A percentile compares a stretch with the other conserved stretches of the same genome.
These are phyloP conservation scores for Endocladia muricata DNA, from an alignment of 31 red algal genomes.

Conservation along the genomic window DNA sequence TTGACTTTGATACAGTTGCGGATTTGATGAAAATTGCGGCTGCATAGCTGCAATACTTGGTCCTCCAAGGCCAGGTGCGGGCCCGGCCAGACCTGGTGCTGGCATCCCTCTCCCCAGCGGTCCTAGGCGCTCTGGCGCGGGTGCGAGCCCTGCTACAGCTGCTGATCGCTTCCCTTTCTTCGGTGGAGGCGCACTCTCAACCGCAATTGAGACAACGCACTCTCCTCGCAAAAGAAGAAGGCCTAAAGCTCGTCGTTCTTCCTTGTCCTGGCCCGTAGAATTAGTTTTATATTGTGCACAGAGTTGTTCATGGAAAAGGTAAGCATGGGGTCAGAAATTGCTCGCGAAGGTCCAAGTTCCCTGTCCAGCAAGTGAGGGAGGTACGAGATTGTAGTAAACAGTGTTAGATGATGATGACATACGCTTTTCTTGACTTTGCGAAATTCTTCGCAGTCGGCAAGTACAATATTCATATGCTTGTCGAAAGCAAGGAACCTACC, in stretches of 20 bases:
- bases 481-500: conserved; percentile 91
- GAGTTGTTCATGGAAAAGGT: too few relatives aligned
- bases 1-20: conserved; percentile 38
- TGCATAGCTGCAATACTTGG: conserved; percentile 41
- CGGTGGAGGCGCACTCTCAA: conserved; percentile 72
- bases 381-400: neutral
- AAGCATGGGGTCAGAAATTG: too few relatives aligned
- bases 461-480: conserved; percentile 97
- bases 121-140: conserved; percentile 13
- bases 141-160: conserved; percentile 41
- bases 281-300: too few relatives aligned
- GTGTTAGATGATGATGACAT: conserved; percentile 2
- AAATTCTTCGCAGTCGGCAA: conserved; percentile 78
- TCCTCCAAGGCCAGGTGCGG: conserved; percentile 70
- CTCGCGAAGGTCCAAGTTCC: too few relatives aligned
- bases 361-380: too few relatives aligned
- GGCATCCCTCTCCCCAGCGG: conserved; percentile 56
- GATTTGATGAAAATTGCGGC: conserved; percentile 48
- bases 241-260: conserved; percentile 80
- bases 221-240: conserved; percentile 90
- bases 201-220: conserved; percentile 87
- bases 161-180: conserved; percentile 64
- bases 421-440: conserved; percentile 64
- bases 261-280: conserved; percentile 68
- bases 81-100: conserved; percentile 43